Conservation (phyloP, 768 basidiomycete genomes). For the Mycena belliarum region DNA sequence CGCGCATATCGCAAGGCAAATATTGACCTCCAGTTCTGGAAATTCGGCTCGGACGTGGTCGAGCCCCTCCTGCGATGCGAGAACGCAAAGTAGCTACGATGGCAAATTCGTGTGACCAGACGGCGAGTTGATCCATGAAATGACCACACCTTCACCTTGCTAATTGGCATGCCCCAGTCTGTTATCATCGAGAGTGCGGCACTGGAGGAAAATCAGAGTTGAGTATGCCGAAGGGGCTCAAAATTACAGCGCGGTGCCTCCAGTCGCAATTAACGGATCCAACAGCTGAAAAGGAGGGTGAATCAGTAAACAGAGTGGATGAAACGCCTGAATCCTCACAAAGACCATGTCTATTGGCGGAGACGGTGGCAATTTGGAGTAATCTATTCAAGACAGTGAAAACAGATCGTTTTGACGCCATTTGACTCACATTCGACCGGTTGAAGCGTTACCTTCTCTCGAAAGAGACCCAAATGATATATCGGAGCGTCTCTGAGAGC, state of each 20-base stretch:
- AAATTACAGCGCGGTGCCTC: conserved; percentile 70
- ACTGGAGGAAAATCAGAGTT: background rate
- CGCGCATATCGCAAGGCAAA: background rate
- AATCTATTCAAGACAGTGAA: conserved; percentile 50
- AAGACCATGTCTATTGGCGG: conserved; percentile 83
- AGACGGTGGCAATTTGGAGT: conserved; percentile 81
- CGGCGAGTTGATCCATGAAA: no score
- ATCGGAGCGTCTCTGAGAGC: conserved; percentile 71
- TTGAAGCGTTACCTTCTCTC: conserved; percentile 84
- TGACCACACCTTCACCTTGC: conserved; percentile 56
- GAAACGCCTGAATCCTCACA: conserved; percentile 14
- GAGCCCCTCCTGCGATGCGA: conserved; percentile 79
- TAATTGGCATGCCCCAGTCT: conserved; percentile 80
- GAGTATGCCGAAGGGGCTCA: no score
- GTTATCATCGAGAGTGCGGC: conserved; percentile 86
- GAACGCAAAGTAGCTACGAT: conserved; percentile 61
- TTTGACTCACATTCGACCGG: conserved; percentile 81
- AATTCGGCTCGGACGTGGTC: conserved; percentile 60
- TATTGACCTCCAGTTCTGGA: conserved; percentile 80
- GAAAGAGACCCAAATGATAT: conserved; percentile 87
- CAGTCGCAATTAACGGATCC: conserved; percentile 93
- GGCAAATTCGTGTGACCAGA: no score
- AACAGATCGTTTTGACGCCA: background rate
- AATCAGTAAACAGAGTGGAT: background rate
- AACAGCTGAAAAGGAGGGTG: conserved; percentile 47